phyloP scores from a whole-genome alignment of 345 rosid species.

The Brassica incana region DNA sequence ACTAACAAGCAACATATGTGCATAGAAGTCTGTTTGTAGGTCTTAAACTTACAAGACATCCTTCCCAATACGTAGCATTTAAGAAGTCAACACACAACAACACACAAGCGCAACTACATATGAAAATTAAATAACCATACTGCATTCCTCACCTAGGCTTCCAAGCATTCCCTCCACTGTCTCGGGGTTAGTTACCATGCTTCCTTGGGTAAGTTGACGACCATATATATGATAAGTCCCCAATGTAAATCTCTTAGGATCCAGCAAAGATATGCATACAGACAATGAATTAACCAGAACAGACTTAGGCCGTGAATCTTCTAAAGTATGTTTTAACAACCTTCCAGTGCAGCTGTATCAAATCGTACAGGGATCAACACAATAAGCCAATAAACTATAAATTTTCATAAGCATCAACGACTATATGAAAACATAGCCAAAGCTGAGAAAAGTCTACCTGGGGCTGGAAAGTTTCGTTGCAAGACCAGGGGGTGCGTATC shows the following conservation, averaged over 20 bases:
- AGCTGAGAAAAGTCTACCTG: constrained; percentile 44
- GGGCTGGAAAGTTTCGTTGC: constrained; percentile 81
- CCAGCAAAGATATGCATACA: constrained; percentile 87
- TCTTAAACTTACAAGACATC: neutral
- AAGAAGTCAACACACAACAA: neutral
- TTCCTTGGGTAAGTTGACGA: constrained; percentile 66
- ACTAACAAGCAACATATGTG: neutral
- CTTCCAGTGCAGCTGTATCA: constrained; percentile 76
- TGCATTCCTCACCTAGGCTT: constrained; percentile 66
- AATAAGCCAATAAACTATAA: constrained; percentile 10
- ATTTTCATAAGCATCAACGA: neutral
- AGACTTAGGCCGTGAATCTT: constrained; percentile 85
- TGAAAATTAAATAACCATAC: neutral
- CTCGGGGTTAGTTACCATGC: constrained; percentile 62
- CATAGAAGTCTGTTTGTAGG: neutral
- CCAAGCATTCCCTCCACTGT: constrained; percentile 86
- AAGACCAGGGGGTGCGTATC: constrained; percentile 81
- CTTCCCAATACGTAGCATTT: neutral
- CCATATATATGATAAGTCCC: constrained; percentile 62
- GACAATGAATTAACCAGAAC: constrained; percentile 86
- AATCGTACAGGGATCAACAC: constrained; percentile 11
- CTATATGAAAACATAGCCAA: constrained; percentile 21
- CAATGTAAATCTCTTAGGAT: constrained; percentile 71
- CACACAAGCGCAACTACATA: constrained; percentile 17
- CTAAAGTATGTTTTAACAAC: constrained; percentile 77